Conservation (phyloP, 1,139 yeast species). For the Chernovozyma sophiae-reginae region DNA sequence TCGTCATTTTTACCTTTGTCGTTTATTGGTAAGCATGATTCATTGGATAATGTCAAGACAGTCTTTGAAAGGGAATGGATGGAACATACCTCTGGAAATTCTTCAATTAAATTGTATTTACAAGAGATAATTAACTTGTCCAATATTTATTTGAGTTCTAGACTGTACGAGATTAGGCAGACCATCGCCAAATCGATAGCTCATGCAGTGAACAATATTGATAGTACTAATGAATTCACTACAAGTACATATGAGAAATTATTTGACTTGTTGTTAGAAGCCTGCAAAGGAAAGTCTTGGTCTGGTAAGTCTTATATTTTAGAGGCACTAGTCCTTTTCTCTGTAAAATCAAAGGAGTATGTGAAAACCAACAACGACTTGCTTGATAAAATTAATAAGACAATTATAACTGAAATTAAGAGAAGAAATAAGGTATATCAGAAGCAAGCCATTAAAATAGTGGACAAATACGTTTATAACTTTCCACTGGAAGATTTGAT, state of each 20-base stretch:
- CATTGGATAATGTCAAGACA: conserved; percentile 39
- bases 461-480: conserved; percentile 44
- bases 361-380: conserved; percentile 19
- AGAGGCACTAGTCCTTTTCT: conserved; percentile 62
- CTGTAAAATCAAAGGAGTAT: conserved; percentile 39
- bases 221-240: conserved; percentile 29
- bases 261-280: conserved; percentile 53
- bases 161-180: conserved; percentile 62
- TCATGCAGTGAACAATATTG: conserved; percentile 48
- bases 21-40: conserved; percentile 73
- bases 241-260: conserved; percentile 27
- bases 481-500: conserved; percentile 41
- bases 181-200: conserved; percentile 70
- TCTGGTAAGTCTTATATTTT: conserved; percentile 77
- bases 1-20: conserved; percentile 72
- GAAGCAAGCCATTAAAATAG: conserved; percentile 43
- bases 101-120: conserved; percentile 66
- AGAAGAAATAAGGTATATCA: conserved; percentile 68
- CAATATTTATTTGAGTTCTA: conserved; percentile 48
- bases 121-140: conserved; percentile 63
- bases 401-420: conserved; percentile 57
- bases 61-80: conserved; percentile 70
- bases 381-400: conserved; percentile 33
- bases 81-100: conserved; percentile 74
- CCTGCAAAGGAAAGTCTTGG: conserved; percentile 82